Conservation (phyloP, 164 flowering plant species). For the Macadamia tetraphylla region DNA sequence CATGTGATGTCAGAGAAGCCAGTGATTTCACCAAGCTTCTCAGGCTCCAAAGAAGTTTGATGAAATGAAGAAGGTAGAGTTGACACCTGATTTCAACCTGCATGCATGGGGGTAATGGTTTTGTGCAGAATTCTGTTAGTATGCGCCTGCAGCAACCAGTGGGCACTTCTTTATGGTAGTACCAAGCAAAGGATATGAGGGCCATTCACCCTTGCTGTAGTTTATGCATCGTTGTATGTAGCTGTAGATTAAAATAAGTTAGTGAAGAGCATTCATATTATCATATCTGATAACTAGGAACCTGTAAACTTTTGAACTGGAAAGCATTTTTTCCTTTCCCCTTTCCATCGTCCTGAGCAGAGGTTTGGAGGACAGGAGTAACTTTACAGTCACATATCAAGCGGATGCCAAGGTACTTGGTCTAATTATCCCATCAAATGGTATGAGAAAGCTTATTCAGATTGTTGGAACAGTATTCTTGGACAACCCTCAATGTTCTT, state of each 20-base stretch:
- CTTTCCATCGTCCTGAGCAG: background rate
- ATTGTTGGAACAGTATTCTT: background rate
- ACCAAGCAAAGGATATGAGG: background rate
- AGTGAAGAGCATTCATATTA: background rate
- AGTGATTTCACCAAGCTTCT: slow-evolving; percentile 18
- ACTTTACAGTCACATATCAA: background rate
- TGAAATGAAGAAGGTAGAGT: slow-evolving; percentile 33
- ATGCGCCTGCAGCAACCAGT: background rate
- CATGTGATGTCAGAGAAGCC: slow-evolving; percentile 13
- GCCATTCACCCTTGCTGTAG: background rate
- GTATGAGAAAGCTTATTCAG: background rate
- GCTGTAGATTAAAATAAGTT: background rate
- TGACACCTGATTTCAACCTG: background rate
- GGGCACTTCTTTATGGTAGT: background rate
- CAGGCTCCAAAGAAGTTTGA: slow-evolving; percentile 9
- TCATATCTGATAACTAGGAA: background rate
- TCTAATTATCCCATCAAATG: background rate
- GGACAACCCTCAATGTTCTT: background rate
- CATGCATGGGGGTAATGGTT: too few species aligned
- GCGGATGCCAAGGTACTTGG: background rate
- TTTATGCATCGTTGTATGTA: background rate
- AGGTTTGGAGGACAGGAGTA: background rate
- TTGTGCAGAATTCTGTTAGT: background rate
- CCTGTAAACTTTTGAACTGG: background rate
- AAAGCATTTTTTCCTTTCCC: too few species aligned